Evolutionary conservation across 805 yeast genomes (phyloP).

Genomic region (Saturnispora quitensis): DNA sequence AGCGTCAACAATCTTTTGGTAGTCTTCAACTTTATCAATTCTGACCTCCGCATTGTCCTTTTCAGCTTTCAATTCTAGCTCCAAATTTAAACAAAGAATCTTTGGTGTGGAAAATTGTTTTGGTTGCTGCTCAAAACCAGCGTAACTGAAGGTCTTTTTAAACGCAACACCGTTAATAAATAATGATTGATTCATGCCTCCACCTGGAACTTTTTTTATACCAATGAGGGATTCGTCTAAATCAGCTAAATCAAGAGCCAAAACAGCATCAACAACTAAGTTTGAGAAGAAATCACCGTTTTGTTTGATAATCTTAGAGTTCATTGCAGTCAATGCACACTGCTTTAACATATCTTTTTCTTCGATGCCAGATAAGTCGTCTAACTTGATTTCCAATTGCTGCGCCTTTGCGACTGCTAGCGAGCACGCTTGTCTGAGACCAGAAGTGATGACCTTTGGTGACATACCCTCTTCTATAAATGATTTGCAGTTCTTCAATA

Average conservation of each 20-base stretch:
- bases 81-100: slow-evolving; percentile 79
- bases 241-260: slow-evolving; percentile 74
- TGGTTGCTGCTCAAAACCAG: slow-evolving; percentile 99
- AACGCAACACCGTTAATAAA: slow-evolving; percentile 94
- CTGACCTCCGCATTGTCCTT: slow-evolving; percentile 98
- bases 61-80: slow-evolving; percentile 94
- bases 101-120: slow-evolving; percentile 73
- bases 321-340: slow-evolving; percentile 97
- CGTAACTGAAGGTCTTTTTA: slow-evolving; percentile 93
- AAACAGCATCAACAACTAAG: slow-evolving; percentile 94
- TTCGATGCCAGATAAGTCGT: slow-evolving; percentile 36
- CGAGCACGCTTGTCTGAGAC: slow-evolving; percentile 73
- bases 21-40: slow-evolving; percentile 85
- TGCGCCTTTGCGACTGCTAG: slow-evolving; percentile 65
- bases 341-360: slow-evolving; percentile 73
- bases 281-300: slow-evolving; percentile 86
- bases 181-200: slow-evolving; percentile 87
- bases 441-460: slow-evolving; percentile 79
- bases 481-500: slow-evolving; percentile 79
- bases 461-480: slow-evolving; percentile 96
- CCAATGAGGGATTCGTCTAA: slow-evolving; percentile 88
- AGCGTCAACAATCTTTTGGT: slow-evolving; percentile 97
- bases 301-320: slow-evolving; percentile 82
- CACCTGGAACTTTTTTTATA: slow-evolving; percentile 91
- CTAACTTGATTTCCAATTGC: slow-evolving; percentile 67